phyloP scores from a whole-genome alignment of 108 stramenopile species.

The Cyclostephanos tholiformis region DNA sequence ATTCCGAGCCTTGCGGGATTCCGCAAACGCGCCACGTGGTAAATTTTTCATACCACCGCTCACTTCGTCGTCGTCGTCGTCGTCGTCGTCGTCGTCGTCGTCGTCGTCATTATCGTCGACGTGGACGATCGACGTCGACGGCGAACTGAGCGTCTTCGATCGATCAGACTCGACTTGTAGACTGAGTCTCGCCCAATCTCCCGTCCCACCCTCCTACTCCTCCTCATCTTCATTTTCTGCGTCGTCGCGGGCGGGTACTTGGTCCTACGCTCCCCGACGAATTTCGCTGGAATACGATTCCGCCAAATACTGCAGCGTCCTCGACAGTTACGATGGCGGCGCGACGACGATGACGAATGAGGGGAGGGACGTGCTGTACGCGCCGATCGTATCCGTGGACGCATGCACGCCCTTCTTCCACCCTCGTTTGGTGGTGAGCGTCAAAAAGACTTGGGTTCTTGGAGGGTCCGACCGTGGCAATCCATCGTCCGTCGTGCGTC shows the following conservation, averaged over 20 bases:
- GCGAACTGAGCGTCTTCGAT: constrained; percentile 40
- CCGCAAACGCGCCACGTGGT: no score
- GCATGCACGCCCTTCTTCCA: constrained; percentile 35
- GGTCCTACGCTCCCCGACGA: neutral
- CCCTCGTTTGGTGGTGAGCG: constrained; percentile 33
- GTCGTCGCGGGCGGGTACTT: neutral
- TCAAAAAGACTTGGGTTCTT: constrained; percentile 29
- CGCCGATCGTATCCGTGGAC: constrained; percentile 31
- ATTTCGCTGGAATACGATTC: constrained; percentile 45
- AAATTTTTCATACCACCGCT: no score
- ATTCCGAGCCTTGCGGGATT: no score
- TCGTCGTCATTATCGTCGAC: neutral
- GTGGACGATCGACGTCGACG: constrained; percentile 32
- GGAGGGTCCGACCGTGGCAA: constrained; percentile 16
- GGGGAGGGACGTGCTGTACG: neutral
- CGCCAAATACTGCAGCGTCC: constrained; percentile 25
- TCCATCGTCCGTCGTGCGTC: constrained; percentile 17
- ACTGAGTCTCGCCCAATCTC: constrained; percentile 18
- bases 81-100: neutral
- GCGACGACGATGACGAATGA: neutral
- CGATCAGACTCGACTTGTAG: constrained; percentile 21
- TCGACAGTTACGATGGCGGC: neutral
- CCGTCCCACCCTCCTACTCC: neutral
- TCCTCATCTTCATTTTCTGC: neutral
- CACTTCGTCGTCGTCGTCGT: neutral